These are phyloP conservation scores for Solanum raphanifolium DNA, from an alignment of 257 asterid genomes.

Conservation along the genomic window DNA sequence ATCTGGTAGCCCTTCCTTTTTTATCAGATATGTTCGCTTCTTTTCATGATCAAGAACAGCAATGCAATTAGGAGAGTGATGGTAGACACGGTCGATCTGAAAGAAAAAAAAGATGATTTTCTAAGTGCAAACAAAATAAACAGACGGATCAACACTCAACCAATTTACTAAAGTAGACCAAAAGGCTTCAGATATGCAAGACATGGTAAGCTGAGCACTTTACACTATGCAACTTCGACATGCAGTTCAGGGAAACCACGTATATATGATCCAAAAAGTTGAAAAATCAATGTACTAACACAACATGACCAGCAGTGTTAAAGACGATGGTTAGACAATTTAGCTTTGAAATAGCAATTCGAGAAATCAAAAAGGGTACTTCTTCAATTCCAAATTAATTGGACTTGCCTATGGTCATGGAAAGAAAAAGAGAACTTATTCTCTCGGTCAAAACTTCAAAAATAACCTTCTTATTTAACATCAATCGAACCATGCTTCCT, in stretches of 20 bases:
- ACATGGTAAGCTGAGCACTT: not conserved
- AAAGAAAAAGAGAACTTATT: not conserved
- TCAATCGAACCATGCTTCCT: not conserved
- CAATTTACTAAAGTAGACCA: not conserved
- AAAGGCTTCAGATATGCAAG: not conserved
- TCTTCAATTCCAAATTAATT: not conserved
- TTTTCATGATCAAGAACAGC: conserved; percentile 86
- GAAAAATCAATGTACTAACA: not conserved
- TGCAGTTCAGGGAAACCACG: not conserved
- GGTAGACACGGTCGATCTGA: conserved; percentile 85
- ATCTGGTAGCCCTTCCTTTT: conserved; percentile 87
- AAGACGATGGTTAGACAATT: not conserved
- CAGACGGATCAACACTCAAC: not conserved
- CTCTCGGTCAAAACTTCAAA: not conserved
- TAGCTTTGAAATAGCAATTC: not conserved
- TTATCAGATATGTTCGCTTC: conserved; percentile 69
- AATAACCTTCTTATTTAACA: not conserved
- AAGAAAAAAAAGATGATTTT: not conserved
- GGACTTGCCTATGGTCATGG: not conserved
- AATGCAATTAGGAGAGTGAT: conserved; percentile 50
- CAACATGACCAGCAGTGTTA: not conserved
- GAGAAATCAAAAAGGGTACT: not conserved
- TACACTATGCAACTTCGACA: not conserved
- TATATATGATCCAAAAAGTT: not conserved
- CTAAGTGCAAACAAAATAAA: not conserved